Conservation (phyloP, 1,284 basidiomycete genomes). For the Trichosporon sp. region DNA sequence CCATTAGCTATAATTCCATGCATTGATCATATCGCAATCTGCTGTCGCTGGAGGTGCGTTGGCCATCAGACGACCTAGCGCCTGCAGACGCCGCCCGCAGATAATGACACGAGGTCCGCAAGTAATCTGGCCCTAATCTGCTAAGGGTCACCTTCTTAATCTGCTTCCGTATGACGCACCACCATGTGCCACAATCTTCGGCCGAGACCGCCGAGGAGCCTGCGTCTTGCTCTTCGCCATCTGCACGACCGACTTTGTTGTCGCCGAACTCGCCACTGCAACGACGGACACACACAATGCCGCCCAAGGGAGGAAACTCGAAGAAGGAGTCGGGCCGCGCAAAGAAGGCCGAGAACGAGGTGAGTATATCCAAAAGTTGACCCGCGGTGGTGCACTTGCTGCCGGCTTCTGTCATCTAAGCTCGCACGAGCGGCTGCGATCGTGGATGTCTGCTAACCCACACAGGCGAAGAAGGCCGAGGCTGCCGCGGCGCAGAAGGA, state of each 20-base stretch:
- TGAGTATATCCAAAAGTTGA: slow-evolving; percentile 53
- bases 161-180: slow-evolving; percentile 1
- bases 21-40: neutral
- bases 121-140: neutral
- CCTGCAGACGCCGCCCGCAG: too few species aligned
- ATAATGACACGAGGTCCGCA: too few species aligned
- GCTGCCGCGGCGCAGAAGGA: slow-evolving; percentile 40
- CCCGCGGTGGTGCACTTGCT: too few species aligned
- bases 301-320: slow-evolving; percentile 71
- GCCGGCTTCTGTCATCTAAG: too few species aligned
- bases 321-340: slow-evolving; percentile 84
- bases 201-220: neutral
- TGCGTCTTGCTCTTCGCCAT: neutral
- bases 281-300: slow-evolving; percentile 53
- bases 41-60: too few species aligned
- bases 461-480: slow-evolving; percentile 56
- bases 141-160: too few species aligned
- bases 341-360: slow-evolving; percentile 89
- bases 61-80: too few species aligned
- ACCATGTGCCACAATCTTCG: slow-evolving; percentile 2
- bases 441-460: neutral
- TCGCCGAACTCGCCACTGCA: neutral
- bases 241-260: neutral
- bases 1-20: neutral
- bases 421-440: neutral